Percentiles rank a stretch among this genome's conserved stretches.
These are phyloP conservation scores for Phallus indusiatus DNA, from an alignment of 768 basidiomycete species.

Conservation along the genomic window DNA sequence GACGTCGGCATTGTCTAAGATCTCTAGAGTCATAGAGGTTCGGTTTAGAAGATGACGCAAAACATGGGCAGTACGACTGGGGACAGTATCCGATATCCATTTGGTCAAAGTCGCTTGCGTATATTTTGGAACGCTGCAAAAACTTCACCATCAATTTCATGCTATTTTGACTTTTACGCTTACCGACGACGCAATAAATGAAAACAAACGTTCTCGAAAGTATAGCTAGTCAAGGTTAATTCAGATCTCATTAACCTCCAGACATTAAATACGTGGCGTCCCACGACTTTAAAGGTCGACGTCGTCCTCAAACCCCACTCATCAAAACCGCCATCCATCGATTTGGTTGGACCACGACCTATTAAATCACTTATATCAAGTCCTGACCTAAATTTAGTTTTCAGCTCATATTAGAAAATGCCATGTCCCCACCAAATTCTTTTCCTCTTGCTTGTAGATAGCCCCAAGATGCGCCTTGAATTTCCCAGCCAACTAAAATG, in stretches of 20 bases:
- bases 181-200: slow-evolving; percentile 72
- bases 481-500: slow-evolving; percentile 86
- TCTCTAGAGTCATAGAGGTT: slow-evolving; percentile 61
- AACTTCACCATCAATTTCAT: neutral
- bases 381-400: slow-evolving; percentile 33
- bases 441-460: slow-evolving; percentile 66
- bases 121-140: slow-evolving; percentile 67
- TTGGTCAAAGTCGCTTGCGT: slow-evolving; percentile 46
- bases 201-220: slow-evolving; percentile 85
- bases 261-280: slow-evolving; percentile 85
- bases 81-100: slow-evolving; percentile 56
- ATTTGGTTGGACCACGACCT: slow-evolving; percentile 57
- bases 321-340: slow-evolving; percentile 31
- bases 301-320: slow-evolving; percentile 68
- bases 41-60: slow-evolving; percentile 57
- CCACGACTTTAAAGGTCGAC: slow-evolving; percentile 75
- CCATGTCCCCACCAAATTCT: slow-evolving; percentile 38
- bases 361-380: slow-evolving; percentile 65
- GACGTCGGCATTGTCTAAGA: slow-evolving; percentile 73
- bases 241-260: slow-evolving; percentile 92
- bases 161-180: slow-evolving; percentile 10
- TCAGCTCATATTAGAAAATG: neutral
- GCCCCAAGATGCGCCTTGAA: slow-evolving; percentile 85
- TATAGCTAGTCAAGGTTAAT: slow-evolving; percentile 64
- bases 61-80: slow-evolving; percentile 44